Evolutionary conservation across 345 rosid genomes (phyloP), one percentile per base, ranked within the genome.

Genomic region (Rhodomyrtus tomentosa): DNA sequence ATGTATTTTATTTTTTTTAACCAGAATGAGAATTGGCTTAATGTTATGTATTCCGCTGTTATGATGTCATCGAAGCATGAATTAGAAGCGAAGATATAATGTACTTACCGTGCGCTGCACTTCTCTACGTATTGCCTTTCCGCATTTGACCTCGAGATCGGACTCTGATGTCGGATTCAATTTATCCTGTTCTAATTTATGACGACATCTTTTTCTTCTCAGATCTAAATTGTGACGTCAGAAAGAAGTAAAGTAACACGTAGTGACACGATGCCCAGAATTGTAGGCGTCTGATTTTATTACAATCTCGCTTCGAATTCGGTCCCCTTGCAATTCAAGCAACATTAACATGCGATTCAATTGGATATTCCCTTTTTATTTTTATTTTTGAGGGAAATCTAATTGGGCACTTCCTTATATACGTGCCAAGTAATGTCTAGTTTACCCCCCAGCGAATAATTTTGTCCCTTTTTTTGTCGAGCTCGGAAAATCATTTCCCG

Each of bases 221-320:
- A 0, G 6, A 36, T 12, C 42, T 2, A 68, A 68, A 32, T 18
- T 32, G 20, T 2, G 76, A 20, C n/a, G 27, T 3, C 14, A 10
- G 2, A 20, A 68, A 36, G 13, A 36, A 18, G 25, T 4, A 18
- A 0, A 4, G 20, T 68, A 0, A 18, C 45, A 18, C 45, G 2
- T 18, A 36, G 79, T 8, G 13, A 45, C 79, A 20, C 36, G 79
- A 25, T 68, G 14, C 38, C 25, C 79, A 18, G 25, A 20, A 68
- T 18, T 4, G 79, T 36, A 8, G 79, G 79, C 45, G 45, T 68
- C 76, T 18, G 18, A 32, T 68, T 68, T 68, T 68, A 12, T 68
- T 18, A 18, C 18, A 32, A 68, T 18, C 76, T 68, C 45, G n/a
- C 45, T 42, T 24, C 25, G 9, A 68, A 68, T 36, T 18, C 18